Base-by-base conservation (phyloP, 2,329 filamentous ascomycete genomes). In the Penicillium brevicompactum region DNA sequence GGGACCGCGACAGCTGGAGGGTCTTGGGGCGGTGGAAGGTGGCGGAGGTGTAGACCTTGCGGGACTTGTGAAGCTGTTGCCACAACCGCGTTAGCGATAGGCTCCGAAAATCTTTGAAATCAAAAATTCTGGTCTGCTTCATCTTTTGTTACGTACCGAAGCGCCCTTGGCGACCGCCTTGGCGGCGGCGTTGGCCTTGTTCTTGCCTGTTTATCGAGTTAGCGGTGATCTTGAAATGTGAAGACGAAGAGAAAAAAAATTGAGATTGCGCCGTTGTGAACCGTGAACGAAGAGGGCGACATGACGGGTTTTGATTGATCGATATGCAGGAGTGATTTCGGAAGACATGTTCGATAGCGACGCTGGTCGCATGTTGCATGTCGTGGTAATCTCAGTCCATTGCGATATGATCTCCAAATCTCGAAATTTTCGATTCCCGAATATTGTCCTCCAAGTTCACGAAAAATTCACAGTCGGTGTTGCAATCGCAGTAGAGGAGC, bases 11-110 rank as follows among this genome's bases (percentile, higher is more conserved):
- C 71, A 97, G 87, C 80, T 89, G 83, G 74, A 97, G 90, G 68
- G 92, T 97, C 89, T 97, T 97, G 75, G 94, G 94, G 73, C 87
- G 87, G 87, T 96, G 93, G 90, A 97, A 99, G 78, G 89, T 92
- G 71, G 93, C 96, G 78, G 86, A 92, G 76, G 86, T 86, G 78
- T 93, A 89, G 80, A 95, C 87, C 86, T 97, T 97, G 82, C 87
- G 87, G 82, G 89, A 87, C 87, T 96, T 96, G 82, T 94, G 87
- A 78, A 86, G 82, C 86, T 88, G 78, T 46, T 56, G 46, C 45
- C 48, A 41, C 57, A 43, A 43, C 52, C 52, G 52, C 52, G 52
- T 55, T 55, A 55, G 52, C 52, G 49, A 55, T 53, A 30, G 50
- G 49, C 27, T 53, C 41, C 55, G 42, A 55, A 57, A 53, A 31